Percentiles rank a stretch among this genome's conserved stretches.
phyloP scores from a whole-genome alignment of 805 yeast genomes.

The Nakazawaea siamensis region DNA sequence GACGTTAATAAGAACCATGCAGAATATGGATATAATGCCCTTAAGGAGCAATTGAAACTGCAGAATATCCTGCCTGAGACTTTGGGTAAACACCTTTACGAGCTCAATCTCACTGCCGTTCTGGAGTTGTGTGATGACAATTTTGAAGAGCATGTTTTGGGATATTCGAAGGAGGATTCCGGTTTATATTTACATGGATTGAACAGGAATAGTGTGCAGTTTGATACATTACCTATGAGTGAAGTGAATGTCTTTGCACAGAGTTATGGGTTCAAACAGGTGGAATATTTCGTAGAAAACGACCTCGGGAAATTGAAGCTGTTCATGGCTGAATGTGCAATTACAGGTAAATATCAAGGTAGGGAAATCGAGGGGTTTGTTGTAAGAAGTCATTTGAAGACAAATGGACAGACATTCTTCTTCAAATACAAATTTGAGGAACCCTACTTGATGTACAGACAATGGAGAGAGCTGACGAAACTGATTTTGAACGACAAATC shows the following conservation, averaged over 20 bases:
- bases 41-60: constrained; percentile 42
- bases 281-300: constrained; percentile 35
- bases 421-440: constrained; percentile 94
- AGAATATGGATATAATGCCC: constrained; percentile 51
- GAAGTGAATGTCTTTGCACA: constrained; percentile 53
- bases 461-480: constrained; percentile 82
- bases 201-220: constrained; percentile 56
- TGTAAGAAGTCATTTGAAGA: constrained; percentile 46
- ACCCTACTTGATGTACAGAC: constrained; percentile 86
- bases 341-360: constrained; percentile 63
- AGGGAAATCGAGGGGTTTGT: constrained; percentile 92
- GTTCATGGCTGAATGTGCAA: constrained; percentile 48
- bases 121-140: constrained; percentile 88
- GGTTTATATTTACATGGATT: constrained; percentile 91
- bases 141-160: constrained; percentile 90
- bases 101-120: constrained; percentile 66
- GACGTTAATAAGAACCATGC: constrained; percentile 64
- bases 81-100: constrained; percentile 48
- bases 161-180: constrained; percentile 54
- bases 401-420: constrained; percentile 42
- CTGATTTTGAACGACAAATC: constrained; percentile 33
- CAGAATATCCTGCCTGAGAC: constrained; percentile 31
- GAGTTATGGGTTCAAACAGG: constrained; percentile 61
- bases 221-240: constrained; percentile 56
- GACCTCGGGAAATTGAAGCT: constrained; percentile 32